A percentile compares a stretch with the other conserved stretches of the same genome.
Conservation (phyloP, 441 rosid species). For the Arabidopsis lyrata region DNA sequence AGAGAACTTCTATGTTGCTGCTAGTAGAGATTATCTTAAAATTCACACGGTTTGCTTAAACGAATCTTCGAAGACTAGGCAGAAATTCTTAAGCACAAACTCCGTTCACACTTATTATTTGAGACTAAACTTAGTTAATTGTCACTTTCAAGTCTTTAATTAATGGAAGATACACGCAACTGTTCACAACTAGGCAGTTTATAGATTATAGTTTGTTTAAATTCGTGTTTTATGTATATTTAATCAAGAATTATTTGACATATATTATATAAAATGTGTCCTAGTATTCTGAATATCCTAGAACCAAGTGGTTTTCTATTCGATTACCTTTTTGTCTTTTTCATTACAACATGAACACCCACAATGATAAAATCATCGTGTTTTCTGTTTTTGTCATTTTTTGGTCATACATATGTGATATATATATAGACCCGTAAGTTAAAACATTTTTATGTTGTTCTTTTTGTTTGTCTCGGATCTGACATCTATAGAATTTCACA, state of each 20-base stretch:
- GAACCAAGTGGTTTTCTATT: background rate
- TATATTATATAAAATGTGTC: background rate
- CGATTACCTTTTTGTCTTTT: background rate
- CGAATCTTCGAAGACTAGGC: background rate
- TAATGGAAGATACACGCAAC: background rate
- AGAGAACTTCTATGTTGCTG: background rate
- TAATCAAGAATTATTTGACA: background rate
- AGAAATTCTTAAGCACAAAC: background rate
- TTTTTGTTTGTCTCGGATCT: background rate
- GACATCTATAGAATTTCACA: background rate
- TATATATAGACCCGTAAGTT: background rate
- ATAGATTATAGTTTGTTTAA: background rate
- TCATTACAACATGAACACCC: background rate
- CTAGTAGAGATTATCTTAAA: background rate
- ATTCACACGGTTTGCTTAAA: constrained; percentile 10
- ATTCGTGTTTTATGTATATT: background rate
- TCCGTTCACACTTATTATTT: constrained; percentile 12
- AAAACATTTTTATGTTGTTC: background rate
- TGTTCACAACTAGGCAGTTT: background rate
- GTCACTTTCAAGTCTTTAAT: background rate
- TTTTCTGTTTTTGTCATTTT: background rate
- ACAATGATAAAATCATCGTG: background rate
- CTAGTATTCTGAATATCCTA: background rate
- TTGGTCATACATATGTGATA: background rate
- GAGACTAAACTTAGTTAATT: background rate